Evolutionary conservation across 495 filamentous ascomycete genomes (phyloP), one percentile per base, ranked within the genome.

Genomic region (Aspergillus diversus): DNA sequence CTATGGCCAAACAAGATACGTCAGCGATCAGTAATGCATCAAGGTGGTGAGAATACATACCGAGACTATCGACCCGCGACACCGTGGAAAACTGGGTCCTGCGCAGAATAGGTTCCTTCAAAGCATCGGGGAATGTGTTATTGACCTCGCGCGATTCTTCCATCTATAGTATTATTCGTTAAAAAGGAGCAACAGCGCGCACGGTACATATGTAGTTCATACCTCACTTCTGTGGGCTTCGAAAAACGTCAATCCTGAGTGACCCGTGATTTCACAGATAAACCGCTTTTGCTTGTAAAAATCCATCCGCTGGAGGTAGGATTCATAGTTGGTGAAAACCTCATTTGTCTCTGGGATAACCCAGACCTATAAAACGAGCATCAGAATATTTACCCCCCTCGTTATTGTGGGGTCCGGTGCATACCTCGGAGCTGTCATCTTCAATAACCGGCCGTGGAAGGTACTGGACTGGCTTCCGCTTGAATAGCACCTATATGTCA

Each of bases 201-300:
- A 27, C n/a, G 31, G 42, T 56, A 50, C 33, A 1, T 34, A 34
- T n/a, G 57, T 27, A 35, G 5, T 43, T 13, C 87, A 46, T 86
- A 97, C 95, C 86, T 99, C 96, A 75, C 93, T 97, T 72, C 91
- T 87, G 15, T 93, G 81, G 5, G 95, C 95, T 57, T 98, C 92
- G 61, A 96, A 97, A 74, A 96, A 98, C n/a, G 83, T 94, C 66
- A 97, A 76, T 33, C 90, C 90, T 33, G 93, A 96, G 75, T 97
- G 93, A 37, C 95, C 95, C 4, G 92, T 97, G 62, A 97, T 94
- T 65, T 95, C 89, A 73, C 94, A 97, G 56, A 94, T 96, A 71
- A 98, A 99, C 49, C 89, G 87, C 63, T 88, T 90, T 86, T 96
- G 91, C 59, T 90, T 93, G 72, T 97, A 97, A 72, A 96, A 97